These are phyloP conservation scores for Afroboletus lepidellus DNA, from an alignment of 1,284 basidiomycete genomes.

Conservation along the genomic window DNA sequence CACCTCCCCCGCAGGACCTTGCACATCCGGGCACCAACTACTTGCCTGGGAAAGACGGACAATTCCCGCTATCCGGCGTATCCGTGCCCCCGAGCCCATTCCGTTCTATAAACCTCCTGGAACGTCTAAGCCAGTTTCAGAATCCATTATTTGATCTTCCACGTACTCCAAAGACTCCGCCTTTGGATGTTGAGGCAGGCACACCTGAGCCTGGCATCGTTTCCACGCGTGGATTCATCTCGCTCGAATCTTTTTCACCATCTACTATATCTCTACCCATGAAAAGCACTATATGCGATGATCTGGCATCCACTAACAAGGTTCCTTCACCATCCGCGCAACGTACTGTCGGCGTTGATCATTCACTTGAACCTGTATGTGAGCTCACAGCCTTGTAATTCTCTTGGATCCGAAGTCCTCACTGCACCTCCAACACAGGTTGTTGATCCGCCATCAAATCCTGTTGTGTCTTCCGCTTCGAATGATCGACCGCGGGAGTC, in stretches of 20 bases:
- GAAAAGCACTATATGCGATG: slow-evolving; percentile 2
- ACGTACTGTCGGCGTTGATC: slow-evolving; percentile 37
- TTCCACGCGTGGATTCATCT: slow-evolving; percentile 38
- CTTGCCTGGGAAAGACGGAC: slow-evolving; percentile 17
- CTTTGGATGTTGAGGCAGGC: slow-evolving; percentile 4
- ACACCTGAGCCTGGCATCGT: not conserved
- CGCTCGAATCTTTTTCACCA: slow-evolving; percentile 41
- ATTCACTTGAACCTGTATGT: slow-evolving; percentile 32
- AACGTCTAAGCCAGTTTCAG: slow-evolving; percentile 23
- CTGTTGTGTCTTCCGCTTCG: not conserved
- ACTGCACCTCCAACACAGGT: slow-evolving; percentile 3
- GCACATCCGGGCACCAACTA: slow-evolving; percentile 20
- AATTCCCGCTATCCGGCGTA: slow-evolving; percentile 13
- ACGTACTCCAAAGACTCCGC: not conserved
- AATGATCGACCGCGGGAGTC: not conserved
- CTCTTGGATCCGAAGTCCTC: not conserved
- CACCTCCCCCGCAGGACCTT: slow-evolving; percentile 59
- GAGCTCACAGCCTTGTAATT: slow-evolving; percentile 3
- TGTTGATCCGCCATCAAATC: slow-evolving; percentile 3
- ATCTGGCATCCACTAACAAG: slow-evolving; percentile 7
- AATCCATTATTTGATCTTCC: slow-evolving; percentile 5
- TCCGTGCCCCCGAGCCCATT: slow-evolving; percentile 32
- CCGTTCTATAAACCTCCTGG: slow-evolving; percentile 33
- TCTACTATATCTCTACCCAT: slow-evolving; percentile 11
- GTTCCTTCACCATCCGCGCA: slow-evolving; percentile 13